A percentile compares a stretch with the other conserved stretches of the same genome.
Evolutionary conservation across 1,284 basidiomycete species (phyloP).

Genomic region (Heliocybe sulcata): DNA sequence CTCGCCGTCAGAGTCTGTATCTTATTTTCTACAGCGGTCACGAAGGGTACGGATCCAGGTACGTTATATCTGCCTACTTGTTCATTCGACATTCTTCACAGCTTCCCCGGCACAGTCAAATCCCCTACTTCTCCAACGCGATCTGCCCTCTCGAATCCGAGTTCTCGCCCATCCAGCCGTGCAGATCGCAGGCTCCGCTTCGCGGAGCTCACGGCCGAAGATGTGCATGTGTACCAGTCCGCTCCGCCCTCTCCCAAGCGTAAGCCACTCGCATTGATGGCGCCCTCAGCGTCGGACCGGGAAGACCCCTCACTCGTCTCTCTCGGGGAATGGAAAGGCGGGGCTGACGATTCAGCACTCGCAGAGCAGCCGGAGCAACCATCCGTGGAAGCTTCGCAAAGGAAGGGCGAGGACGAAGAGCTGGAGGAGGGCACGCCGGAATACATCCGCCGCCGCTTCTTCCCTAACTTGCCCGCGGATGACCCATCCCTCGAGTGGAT

Average conservation of each 20-base stretch:
- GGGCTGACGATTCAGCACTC: conserved; percentile 6
- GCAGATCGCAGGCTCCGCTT: conserved; percentile 42
- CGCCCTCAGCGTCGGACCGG: conserved; percentile 28
- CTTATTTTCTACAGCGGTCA: too few relatives aligned
- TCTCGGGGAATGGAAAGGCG: conserved; percentile 40
- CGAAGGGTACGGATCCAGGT: too few relatives aligned
- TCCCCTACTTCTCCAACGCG: not conserved
- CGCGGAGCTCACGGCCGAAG: conserved; percentile 39
- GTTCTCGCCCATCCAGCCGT: conserved; percentile 34
- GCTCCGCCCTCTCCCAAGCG: conserved; percentile 65
- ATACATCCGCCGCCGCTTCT: conserved; percentile 78
- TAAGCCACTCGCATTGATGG: conserved; percentile 35
- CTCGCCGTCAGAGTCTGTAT: too few relatives aligned
- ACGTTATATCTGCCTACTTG: not conserved
- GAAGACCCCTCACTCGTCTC: conserved; percentile 39
- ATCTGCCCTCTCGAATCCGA: conserved; percentile 13
- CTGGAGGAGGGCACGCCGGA: conserved; percentile 74
- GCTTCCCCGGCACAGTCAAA: not conserved
- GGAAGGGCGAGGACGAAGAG: conserved; percentile 13
- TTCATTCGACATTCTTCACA: not conserved
- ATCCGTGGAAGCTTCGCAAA: not conserved
- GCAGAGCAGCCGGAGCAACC: not conserved
- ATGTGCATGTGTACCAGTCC: conserved; percentile 73
- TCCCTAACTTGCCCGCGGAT: conserved; percentile 63
- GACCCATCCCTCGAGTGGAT: conserved; percentile 81